phyloP scores from a whole-genome alignment of 2,329 filamentous ascomycete species.

The Colletotrichum navitas region DNA sequence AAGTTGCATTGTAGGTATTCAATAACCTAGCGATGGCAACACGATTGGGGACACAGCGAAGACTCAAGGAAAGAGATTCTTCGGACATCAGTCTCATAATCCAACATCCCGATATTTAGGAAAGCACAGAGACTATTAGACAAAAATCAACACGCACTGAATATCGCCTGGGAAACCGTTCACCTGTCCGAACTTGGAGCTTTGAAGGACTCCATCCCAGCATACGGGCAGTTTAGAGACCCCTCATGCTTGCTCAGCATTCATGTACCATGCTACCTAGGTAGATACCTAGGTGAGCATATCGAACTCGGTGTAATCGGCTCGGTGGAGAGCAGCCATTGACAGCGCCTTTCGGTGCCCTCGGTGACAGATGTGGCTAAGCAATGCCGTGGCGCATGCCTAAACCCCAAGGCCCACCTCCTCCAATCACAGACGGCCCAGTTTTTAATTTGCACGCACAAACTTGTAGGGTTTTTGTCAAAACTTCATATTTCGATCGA shows the following conservation, averaged over 20 bases:
- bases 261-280: neutral
- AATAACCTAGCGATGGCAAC: neutral
- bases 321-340: neutral
- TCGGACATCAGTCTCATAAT: too few relatives aligned
- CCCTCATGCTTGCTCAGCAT: neutral
- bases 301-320: neutral
- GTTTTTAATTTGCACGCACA: neutral
- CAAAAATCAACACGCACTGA: neutral
- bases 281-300: too few relatives aligned
- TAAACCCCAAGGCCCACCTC: slow-evolving; percentile 15
- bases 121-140: too few relatives aligned
- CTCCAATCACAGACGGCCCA: too few relatives aligned
- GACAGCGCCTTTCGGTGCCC: neutral
- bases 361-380: slow-evolving; percentile 9
- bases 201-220: neutral
- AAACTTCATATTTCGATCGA: slow-evolving; percentile 15
- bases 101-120: too few relatives aligned
- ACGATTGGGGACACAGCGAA: neutral
- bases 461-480: slow-evolving; percentile 19
- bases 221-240: neutral
- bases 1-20: neutral
- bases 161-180: neutral
- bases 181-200: neutral
- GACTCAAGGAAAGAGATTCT: neutral
- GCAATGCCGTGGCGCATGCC: neutral